phyloP scores from a whole-genome alignment of 2,329 filamentous ascomycete species.

The Fusarium poae region DNA sequence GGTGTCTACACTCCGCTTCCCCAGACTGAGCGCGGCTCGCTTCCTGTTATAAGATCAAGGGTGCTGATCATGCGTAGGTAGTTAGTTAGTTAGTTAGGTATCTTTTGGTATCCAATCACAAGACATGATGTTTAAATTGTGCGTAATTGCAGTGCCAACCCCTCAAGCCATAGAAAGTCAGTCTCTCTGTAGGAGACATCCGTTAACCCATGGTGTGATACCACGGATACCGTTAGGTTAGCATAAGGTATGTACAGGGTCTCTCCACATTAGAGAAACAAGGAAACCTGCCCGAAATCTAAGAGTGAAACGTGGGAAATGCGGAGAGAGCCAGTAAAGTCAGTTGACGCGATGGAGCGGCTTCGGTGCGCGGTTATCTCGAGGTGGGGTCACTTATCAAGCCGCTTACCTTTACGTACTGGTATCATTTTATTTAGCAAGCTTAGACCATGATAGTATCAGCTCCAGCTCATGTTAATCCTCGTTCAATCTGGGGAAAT shows the following conservation, averaged over 20 bases:
- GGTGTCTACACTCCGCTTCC: neutral
- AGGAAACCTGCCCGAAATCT: neutral
- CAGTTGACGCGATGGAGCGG: constrained; percentile 27
- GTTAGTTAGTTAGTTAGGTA: too few relatives aligned
- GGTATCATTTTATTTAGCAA: constrained; percentile 1
- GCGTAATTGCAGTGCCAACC: too few relatives aligned
- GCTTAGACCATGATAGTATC: constrained; percentile 3
- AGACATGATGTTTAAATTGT: neutral
- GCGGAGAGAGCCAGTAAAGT: constrained; percentile 24
- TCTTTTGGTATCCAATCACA: neutral
- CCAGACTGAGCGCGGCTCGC: neutral
- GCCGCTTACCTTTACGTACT: constrained; percentile 27
- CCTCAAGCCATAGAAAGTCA: too few relatives aligned
- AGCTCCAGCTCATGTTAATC: constrained; percentile 1
- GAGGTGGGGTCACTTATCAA: constrained; percentile 36
- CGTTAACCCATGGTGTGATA: too few relatives aligned
- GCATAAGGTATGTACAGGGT: neutral
- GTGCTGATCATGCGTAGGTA: neutral
- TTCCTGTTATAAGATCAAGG: neutral
- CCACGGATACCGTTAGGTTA: too few relatives aligned
- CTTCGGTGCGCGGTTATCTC: constrained; percentile 44
- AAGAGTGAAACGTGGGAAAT: constrained; percentile 1
- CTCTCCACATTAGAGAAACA: constrained; percentile 7
- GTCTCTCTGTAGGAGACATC: too few relatives aligned
- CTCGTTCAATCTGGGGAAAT: constrained; percentile 16